Evolutionary conservation across 2,329 filamentous ascomycete genomes (phyloP).

Genomic region (Scedosporium apiospermum): DNA sequence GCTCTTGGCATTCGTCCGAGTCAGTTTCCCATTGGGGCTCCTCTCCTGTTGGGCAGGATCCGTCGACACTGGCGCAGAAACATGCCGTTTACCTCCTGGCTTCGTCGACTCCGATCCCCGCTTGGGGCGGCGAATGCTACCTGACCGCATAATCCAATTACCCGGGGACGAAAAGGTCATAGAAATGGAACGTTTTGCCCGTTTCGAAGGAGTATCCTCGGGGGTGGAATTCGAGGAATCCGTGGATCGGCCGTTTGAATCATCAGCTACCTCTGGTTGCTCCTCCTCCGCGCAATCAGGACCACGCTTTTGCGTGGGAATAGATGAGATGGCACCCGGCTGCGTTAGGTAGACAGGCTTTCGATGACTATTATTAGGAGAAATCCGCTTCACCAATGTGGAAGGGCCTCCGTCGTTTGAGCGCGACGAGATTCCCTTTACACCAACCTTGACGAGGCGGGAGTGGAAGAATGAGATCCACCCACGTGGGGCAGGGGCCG

Average conservation of each 20-base stretch:
- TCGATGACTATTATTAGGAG: constrained; percentile 1
- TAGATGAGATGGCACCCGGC: not conserved
- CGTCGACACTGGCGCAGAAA: constrained; percentile 34
- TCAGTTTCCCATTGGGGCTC: constrained; percentile 8
- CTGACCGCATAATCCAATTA: constrained; percentile 46
- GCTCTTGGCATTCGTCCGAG: constrained; percentile 10
- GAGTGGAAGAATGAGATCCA: constrained; percentile 53
- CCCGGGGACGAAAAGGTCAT: constrained; percentile 49
- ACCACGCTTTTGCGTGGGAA: not conserved
- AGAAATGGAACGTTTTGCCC: constrained; percentile 44
- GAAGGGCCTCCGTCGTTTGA: constrained; percentile 18
- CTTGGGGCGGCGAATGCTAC: constrained; percentile 48
- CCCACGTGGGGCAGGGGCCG: not conserved
- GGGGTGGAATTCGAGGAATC: constrained; percentile 14
- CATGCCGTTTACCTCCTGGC: constrained; percentile 31
- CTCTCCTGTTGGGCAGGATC: not conserved
- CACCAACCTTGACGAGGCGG: constrained; percentile 19
- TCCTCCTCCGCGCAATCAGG: not conserved
- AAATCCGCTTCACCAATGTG: constrained; percentile 18
- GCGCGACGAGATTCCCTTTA: constrained; percentile 17
- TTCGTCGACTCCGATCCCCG: constrained; percentile 21
- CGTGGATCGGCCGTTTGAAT: not conserved
- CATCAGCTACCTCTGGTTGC: not conserved
- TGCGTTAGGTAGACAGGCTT: constrained; percentile 5
- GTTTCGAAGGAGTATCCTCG: constrained; percentile 33